phyloP scores from a whole-genome alignment of 1,284 basidiomycete species.

The Vanrija pseudolonga region DNA sequence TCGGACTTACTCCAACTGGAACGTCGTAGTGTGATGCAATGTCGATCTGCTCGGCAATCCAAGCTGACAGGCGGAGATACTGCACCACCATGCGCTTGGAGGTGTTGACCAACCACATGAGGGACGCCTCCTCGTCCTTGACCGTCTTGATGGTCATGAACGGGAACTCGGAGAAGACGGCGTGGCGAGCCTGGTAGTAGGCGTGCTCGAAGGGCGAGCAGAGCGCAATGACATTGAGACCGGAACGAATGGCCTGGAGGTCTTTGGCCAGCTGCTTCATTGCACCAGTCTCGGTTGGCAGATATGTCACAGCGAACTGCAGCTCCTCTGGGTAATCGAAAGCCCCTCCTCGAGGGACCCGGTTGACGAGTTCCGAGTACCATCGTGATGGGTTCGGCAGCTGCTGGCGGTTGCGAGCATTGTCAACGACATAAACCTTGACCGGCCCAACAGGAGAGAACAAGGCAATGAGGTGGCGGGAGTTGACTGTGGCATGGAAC shows the following conservation, averaged over 20 bases:
- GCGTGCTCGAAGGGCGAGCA: slow-evolving; percentile 79
- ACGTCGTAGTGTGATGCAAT: slow-evolving; percentile 89
- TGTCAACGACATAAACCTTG: slow-evolving; percentile 86
- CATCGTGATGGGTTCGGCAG: slow-evolving; percentile 71
- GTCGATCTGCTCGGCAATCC: slow-evolving; percentile 76
- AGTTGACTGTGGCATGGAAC: slow-evolving; percentile 77
- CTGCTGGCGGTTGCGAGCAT: slow-evolving; percentile 75
- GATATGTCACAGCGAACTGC: slow-evolving; percentile 69
- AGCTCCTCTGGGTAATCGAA: slow-evolving; percentile 70
- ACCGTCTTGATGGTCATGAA: slow-evolving; percentile 79
- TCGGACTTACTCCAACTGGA: slow-evolving; percentile 62
- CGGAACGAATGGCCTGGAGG: slow-evolving; percentile 58
- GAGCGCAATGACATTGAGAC: slow-evolving; percentile 68
- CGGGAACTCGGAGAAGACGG: slow-evolving; percentile 79
- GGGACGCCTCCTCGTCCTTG: slow-evolving; percentile 56
- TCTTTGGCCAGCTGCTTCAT: slow-evolving; percentile 87
- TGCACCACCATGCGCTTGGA: slow-evolving; percentile 70
- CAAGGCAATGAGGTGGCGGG: slow-evolving; percentile 84
- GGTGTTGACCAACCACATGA: slow-evolving; percentile 56
- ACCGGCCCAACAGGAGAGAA: slow-evolving; percentile 72
- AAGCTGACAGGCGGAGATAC: slow-evolving; percentile 72
- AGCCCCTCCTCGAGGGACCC: slow-evolving; percentile 48
- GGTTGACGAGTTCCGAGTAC: slow-evolving; percentile 61
- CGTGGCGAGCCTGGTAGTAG: slow-evolving; percentile 75
- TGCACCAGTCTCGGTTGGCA: slow-evolving; percentile 72